Evolutionary conservation across 202 grass and related monocot species (phyloP), one percentile per base, ranked within the genome.

Genomic region (Bolboschoenoplectus hybrid): DNA sequence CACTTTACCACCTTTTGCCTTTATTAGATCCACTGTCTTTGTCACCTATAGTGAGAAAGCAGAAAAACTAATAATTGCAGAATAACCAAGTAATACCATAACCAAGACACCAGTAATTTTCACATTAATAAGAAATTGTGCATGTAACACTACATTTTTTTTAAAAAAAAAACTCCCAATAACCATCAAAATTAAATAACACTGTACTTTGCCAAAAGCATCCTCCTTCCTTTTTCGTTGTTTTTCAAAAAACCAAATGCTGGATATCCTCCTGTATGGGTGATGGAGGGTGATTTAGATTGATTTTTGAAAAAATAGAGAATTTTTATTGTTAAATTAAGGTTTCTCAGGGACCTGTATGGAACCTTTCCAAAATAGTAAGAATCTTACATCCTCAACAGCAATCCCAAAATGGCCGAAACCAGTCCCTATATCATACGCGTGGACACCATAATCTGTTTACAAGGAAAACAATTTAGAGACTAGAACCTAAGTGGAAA

Each of bases 391-490:
- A 78, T 97, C 93, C 71, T 99, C 97, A 78, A 99, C 93, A 61
- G 96, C 91, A 76, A 95, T 95, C 58, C 96, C 96, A 76, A 98
- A 98, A 74, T 98, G 96, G 66, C 93, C 96, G 0, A 98, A 98
- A 66, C 71, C 93, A 91, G 86, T 81, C 49, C 96, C 96, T 5
- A 95, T 92, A 50, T 98, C 40, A 80, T 98, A 95, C 16, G 89
- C 88, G 69, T 95, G 89, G 9, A 98, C 91, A 53, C 96, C 96
- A 89, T 99, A 99, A 86, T 99, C 97, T 99, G 91, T 61, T 82
- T 65, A 86, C 9, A 78, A 82, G 80, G 41, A 57, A 82, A 12
- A 53, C 13, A 46, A 84, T 26, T 71, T 2, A 85, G 85, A 47
- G 60, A 62, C 63, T 67, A 40, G 1, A 69, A 50, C n/a, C 85